Conservation (phyloP, 345 rosid genomes). For the Camelina hispida region DNA sequence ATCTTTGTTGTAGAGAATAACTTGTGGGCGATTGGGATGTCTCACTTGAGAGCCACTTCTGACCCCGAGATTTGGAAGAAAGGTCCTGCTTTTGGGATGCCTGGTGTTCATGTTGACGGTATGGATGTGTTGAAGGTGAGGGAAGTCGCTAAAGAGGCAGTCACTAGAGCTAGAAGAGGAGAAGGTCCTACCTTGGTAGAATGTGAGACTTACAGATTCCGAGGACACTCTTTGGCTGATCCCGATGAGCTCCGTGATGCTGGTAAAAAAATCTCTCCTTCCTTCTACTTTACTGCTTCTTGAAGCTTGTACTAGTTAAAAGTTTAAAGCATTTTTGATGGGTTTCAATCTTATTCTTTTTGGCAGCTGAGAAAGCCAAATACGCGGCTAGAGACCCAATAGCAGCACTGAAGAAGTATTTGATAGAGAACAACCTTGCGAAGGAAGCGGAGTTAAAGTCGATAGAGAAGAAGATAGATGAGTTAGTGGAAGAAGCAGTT, state of each 20-base stretch:
- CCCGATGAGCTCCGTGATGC: slow-evolving; percentile 96
- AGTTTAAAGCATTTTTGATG: not conserved
- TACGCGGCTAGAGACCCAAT: slow-evolving; percentile 89
- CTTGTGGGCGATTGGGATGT: slow-evolving; percentile 93
- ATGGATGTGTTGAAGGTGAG: slow-evolving; percentile 91
- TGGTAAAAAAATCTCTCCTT: slow-evolving; percentile 44
- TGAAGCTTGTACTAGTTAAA: not conserved
- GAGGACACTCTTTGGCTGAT: slow-evolving; percentile 95
- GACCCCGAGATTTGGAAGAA: slow-evolving; percentile 89
- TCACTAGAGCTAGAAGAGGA: slow-evolving; percentile 81
- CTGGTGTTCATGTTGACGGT: slow-evolving; percentile 86
- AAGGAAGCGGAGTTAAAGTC: slow-evolving; percentile 72
- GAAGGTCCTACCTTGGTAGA: slow-evolving; percentile 91
- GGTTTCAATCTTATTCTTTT: slow-evolving; percentile 33
- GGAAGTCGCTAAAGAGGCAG: slow-evolving; percentile 81
- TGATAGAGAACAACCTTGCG: slow-evolving; percentile 65
- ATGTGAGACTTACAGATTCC: slow-evolving; percentile 86
- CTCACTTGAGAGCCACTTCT: slow-evolving; percentile 81
- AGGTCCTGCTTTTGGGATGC: slow-evolving; percentile 90
- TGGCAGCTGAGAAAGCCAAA: slow-evolving; percentile 79
- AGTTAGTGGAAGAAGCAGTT: slow-evolving; percentile 73
- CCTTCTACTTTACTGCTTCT: not conserved
- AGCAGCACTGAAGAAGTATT: slow-evolving; percentile 66
- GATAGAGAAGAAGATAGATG: slow-evolving; percentile 79
- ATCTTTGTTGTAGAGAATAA: slow-evolving; percentile 90